Evolutionary conservation across 2,329 filamentous ascomycete genomes (phyloP).

Genomic region (Aspergillus spinulosporus): DNA sequence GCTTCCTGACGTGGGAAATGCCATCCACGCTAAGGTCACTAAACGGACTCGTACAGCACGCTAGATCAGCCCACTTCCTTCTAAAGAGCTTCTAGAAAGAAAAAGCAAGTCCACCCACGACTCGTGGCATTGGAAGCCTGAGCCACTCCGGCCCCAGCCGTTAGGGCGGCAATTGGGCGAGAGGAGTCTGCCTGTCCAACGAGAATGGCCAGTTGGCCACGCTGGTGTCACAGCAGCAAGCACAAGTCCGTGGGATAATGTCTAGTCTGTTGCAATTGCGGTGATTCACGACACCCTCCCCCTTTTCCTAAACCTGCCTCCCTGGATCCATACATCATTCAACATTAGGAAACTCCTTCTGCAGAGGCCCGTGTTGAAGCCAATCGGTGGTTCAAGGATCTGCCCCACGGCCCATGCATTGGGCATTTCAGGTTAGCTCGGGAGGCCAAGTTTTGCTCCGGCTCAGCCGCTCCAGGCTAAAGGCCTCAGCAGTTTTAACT

Average conservation of each 20-base stretch:
- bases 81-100: conserved; percentile 21
- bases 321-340: background rate
- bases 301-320: background rate
- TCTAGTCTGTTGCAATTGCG: conserved; percentile 7
- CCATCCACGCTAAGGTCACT: conserved; percentile 18
- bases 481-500: background rate
- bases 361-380: conserved; percentile 12
- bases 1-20: conserved; percentile 4
- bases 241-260: conserved; percentile 12
- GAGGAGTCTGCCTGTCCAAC: background rate
- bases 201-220: conserved; percentile 2
- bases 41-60: conserved; percentile 21
- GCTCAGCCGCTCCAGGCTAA: conserved; percentile 1
- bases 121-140: background rate
- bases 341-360: background rate
- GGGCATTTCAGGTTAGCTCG: conserved; percentile 2
- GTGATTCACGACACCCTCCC: background rate
- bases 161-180: conserved; percentile 10
- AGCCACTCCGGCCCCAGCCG: conserved; percentile 12
- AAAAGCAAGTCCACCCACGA: background rate
- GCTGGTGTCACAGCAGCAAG: conserved; percentile 9
- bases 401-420: conserved; percentile 7
- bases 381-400: conserved; percentile 10
- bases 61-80: conserved; percentile 23
- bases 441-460: background rate